Evolutionary conservation across 768 basidiomycete species (phyloP), one percentile per base, ranked within the genome.

Genomic region (Termitomyces sp.): DNA sequence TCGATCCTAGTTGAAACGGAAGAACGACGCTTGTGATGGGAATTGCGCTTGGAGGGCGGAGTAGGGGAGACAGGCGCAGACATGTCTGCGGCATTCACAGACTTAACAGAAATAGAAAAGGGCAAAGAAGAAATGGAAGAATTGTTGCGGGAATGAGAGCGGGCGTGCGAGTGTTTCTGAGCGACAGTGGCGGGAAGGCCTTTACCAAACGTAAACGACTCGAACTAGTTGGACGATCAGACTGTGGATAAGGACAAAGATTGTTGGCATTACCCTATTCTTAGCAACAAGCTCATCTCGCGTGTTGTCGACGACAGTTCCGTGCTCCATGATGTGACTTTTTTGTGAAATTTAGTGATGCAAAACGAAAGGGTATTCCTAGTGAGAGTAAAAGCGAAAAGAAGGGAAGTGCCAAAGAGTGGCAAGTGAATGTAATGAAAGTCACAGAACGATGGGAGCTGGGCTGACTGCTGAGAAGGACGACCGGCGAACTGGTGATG

Each of bases 1-100:
- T 96, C 94, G 62, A 81, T 82, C 59, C 92, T 86, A 40, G 93
- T 95, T 10, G 94, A 92, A 27, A 96, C 91, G 25, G 90, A 92
- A 1, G 92, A 93, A 41, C 84, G 83, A 47, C 94, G 90, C 14
- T 84, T 81, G 64, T 95, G 94, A 63, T 92, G 92, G 0, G 93
- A 95, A 57, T 81, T 81, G 62, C 85, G 87, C 64, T 85, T 87
- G 27, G 80, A 64, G 12, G 77, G 69, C 38, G 79, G 73, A 25
- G 44, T 63, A 58, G 64, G 66, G 63, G 65, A 46, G 59, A 65
- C 46, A 63, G 59, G 69, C 65, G 59, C 72, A 23, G 74, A 65
- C 23, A 71, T 65, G 40, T 80, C 76, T 58, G 69, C 59, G 29
- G 73, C 66, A 62, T 67, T 73, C 66, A 69, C 69, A 58, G 75